These are phyloP conservation scores for Podaxis sp. DNA, from an alignment of 768 basidiomycete genomes.

Conservation along the genomic window DNA sequence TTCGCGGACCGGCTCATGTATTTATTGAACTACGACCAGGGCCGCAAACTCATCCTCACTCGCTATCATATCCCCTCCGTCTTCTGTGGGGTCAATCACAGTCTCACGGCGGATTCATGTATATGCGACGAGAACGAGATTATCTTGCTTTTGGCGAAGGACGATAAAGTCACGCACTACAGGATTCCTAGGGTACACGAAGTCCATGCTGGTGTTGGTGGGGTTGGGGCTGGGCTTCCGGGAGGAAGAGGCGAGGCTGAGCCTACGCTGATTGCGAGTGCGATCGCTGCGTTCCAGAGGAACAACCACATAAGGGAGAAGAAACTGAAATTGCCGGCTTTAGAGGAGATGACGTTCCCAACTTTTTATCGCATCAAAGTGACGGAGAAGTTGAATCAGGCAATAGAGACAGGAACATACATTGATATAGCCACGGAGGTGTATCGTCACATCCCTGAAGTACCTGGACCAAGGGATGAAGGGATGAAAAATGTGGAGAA, in stretches of 20 bases:
- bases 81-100: slow-evolving; percentile 1
- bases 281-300: not conserved
- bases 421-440: not conserved
- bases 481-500: slow-evolving; percentile 3
- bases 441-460: not conserved
- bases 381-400: not conserved
- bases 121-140: slow-evolving; percentile 3
- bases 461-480: not conserved
- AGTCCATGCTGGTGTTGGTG: not conserved
- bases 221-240: not conserved
- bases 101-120: not conserved
- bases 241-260: not conserved
- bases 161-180: not conserved
- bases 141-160: not conserved
- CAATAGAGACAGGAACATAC: not conserved
- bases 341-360: not conserved
- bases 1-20: slow-evolving; percentile 1
- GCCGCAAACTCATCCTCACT: slow-evolving; percentile 4
- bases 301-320: not conserved
- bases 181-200: not conserved
- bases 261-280: not conserved
- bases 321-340: not conserved
- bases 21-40: not conserved
- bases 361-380: slow-evolving; percentile 3
- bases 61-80: slow-evolving; percentile 1